A percentile compares a stretch with the other conserved stretches of the same genome.
phyloP scores from a whole-genome alignment of 495 filamentous ascomycete species.

The Tuber borchii region DNA sequence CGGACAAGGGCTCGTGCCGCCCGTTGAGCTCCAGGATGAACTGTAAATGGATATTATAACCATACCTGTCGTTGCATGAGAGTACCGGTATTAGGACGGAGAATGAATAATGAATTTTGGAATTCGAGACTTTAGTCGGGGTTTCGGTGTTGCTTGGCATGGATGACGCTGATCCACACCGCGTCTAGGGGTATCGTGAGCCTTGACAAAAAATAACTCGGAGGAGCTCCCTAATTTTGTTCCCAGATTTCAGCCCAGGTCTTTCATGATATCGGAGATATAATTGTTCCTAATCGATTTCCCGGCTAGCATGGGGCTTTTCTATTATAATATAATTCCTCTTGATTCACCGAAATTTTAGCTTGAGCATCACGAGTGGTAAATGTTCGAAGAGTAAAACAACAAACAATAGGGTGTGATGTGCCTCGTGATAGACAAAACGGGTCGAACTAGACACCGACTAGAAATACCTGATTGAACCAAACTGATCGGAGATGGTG shows the following conservation, averaged over 20 bases:
- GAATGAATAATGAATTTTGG: neutral
- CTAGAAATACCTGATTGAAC: neutral
- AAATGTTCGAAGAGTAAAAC: neutral
- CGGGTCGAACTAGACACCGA: neutral
- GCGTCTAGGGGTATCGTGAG: neutral
- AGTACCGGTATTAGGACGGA: neutral
- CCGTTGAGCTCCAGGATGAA: neutral
- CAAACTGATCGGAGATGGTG: neutral
- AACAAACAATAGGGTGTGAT: neutral
- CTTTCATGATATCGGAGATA: neutral
- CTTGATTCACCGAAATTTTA: neutral
- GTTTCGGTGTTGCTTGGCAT: neutral
- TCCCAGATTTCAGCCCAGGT: neutral
- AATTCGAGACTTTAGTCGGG: neutral
- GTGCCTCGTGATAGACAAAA: neutral
- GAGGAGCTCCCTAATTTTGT: conserved; percentile 1
- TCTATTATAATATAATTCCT: neutral
- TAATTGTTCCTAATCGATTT: neutral
- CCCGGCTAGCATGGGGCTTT: neutral
- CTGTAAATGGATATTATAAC: neutral
- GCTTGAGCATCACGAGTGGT: neutral
- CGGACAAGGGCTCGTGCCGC: neutral
- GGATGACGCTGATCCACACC: neutral
- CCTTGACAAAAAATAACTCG: neutral
- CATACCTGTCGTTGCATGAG: neutral